These are phyloP conservation scores for Smallanthus sonchifolius DNA, from an alignment of 129 eudicot species.

Conservation along the genomic window DNA sequence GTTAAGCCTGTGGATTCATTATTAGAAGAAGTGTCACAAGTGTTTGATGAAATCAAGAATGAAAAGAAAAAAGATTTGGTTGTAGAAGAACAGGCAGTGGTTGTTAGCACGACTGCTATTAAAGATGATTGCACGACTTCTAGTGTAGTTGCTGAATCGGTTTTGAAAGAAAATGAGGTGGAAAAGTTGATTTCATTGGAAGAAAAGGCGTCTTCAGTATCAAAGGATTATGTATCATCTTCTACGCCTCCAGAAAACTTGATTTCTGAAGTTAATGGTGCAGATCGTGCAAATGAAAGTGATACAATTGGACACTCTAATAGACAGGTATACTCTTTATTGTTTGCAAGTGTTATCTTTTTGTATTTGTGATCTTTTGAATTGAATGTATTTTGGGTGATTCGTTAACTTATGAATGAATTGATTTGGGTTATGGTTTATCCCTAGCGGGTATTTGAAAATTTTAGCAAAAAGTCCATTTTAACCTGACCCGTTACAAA, in stretches of 20 bases:
- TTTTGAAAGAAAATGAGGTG: slow-evolving; percentile 24
- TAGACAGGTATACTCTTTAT: slow-evolving; percentile 36
- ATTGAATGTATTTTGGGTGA: background rate
- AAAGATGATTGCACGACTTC: slow-evolving; percentile 26
- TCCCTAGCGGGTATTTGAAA: background rate
- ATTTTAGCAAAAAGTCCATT: background rate
- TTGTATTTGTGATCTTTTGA: background rate
- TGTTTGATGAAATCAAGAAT: slow-evolving; percentile 19
- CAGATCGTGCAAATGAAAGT: slow-evolving; percentile 33
- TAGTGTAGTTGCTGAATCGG: slow-evolving; percentile 22
- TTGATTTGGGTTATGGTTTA: background rate
- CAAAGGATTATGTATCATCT: slow-evolving; percentile 20
- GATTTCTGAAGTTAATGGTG: slow-evolving; percentile 34
- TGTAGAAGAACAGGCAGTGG: slow-evolving; percentile 23
- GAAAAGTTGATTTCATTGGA: slow-evolving; percentile 17
- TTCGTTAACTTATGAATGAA: background rate
- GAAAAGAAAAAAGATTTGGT: slow-evolving; percentile 14
- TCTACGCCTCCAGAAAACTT: slow-evolving; percentile 22
- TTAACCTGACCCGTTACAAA: background rate
- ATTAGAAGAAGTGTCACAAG: slow-evolving; percentile 26
- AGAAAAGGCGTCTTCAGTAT: slow-evolving; percentile 24
- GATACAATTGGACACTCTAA: slow-evolving; percentile 33
- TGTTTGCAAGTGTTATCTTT: background rate
- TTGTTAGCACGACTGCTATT: slow-evolving; percentile 13
- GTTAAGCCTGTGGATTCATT: slow-evolving; percentile 33